Evolutionary conservation across 805 yeast genomes (phyloP), one percentile per base, ranked within the genome.

Genomic region (Ogataea pignaliae): DNA sequence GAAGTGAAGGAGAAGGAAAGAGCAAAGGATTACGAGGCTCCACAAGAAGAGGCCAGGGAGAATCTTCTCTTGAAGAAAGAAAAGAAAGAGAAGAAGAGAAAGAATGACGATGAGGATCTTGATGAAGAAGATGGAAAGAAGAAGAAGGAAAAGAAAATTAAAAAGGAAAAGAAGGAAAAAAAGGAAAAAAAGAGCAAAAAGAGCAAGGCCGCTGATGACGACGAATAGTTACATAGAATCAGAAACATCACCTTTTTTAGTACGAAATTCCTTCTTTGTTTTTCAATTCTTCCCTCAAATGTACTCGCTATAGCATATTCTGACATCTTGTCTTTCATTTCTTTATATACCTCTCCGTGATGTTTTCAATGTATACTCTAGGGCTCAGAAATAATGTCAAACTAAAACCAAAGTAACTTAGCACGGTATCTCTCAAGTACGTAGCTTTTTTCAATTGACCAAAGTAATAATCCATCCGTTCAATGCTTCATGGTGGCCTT

Each of bases 11-110:
- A 83, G 52, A 70, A 69, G 40, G 95, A 86, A 60, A 78, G 91
- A 60, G 76, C 77, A 15, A 79, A 85, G 69, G 93, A 83, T 51
- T 91, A 78, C 57, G 79, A 78, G 45, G 96, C 97, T 13, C 98
- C 98, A 12, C 82, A 79, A 57, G 98, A 91, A 67, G 67, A 61
- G 10, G 45, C 49, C 18, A 60, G 68, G 50, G 68, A 62, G 43
- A 66, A 66, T 47, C 66, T 64, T 10, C 43, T 66, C n/a, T 40
- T 65, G 28, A 60, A 57, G 46, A 56, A 59, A 43, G 57, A 39
- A 54, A 57, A 30, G 53, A 57, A 39, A 54, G 55, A 42, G 56
- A 30, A 30, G 26, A 31, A 41, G 17, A 40, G 42, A 29, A 40
- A 40, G 38, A 34, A 59, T 16, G 44, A 48, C 16, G 51, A 48